A percentile compares a stretch with the other conserved stretches of the same genome.
Conservation (phyloP, 768 basidiomycete genomes). For the Pholiota conissans region DNA sequence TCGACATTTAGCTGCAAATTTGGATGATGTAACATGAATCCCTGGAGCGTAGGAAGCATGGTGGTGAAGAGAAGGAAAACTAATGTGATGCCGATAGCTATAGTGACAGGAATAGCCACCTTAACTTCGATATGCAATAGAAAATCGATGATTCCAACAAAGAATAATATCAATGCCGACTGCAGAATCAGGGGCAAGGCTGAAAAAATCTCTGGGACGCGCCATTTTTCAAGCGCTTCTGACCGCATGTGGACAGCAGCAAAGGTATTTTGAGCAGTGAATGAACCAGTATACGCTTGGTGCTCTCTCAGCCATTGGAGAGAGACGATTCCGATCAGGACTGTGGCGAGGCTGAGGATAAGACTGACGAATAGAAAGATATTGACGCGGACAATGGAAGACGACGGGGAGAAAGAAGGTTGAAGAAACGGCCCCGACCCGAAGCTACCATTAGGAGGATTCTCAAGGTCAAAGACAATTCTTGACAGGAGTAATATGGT, state of each 20-base stretch:
- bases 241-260: constrained; percentile 13
- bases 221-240: constrained; percentile 16
- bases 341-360: constrained; percentile 15
- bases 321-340: constrained; percentile 17
- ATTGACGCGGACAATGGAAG: constrained; percentile 17
- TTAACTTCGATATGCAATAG: constrained; percentile 3
- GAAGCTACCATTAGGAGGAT: background rate
- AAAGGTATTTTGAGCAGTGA: constrained; percentile 8
- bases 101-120: constrained; percentile 11
- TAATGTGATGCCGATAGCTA: constrained; percentile 9
- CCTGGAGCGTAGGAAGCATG: constrained; percentile 14
- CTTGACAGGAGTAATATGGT: constrained; percentile 12
- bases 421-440: background rate
- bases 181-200: constrained; percentile 16
- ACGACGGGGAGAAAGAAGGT: constrained; percentile 10
- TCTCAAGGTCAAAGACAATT: constrained; percentile 8
- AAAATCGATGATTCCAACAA: constrained; percentile 16
- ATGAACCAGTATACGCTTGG: constrained; percentile 1
- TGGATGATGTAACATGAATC: constrained; percentile 5
- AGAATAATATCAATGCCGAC: constrained; percentile 15
- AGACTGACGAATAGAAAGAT: constrained; percentile 19
- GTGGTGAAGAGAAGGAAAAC: constrained; percentile 13
- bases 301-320: constrained; percentile 21
- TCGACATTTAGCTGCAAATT: background rate
- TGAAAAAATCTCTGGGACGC: constrained; percentile 15